Conservation (phyloP, 257 asterid genomes). For the Solanum sejunctum region DNA sequence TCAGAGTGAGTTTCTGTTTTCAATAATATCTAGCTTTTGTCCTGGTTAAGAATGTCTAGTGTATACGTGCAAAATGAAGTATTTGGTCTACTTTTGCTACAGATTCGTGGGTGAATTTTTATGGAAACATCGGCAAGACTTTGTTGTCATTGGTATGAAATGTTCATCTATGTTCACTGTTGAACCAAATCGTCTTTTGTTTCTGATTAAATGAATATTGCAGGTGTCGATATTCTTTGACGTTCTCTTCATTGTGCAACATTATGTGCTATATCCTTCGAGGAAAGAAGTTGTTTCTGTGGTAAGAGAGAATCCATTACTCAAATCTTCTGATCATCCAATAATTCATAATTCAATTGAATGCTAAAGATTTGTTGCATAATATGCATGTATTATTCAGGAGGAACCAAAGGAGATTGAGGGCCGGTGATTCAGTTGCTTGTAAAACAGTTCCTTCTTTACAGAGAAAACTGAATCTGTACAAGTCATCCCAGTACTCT, state of each 20-base stretch:
- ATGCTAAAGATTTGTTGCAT: not conserved
- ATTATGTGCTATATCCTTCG: conserved; percentile 52
- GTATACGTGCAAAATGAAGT: not conserved
- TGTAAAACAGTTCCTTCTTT: not conserved
- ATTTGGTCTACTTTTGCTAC: not conserved
- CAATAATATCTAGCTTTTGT: not conserved
- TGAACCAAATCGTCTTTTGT: not conserved
- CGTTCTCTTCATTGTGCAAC: conserved; percentile 80
- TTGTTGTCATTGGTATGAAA: conserved; percentile 72
- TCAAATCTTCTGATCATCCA: conserved; percentile 23
- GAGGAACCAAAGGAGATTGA: conserved; percentile 17
- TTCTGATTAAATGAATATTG: not conserved
- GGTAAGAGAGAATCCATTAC: conserved; percentile 51
- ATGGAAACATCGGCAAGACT: conserved; percentile 88
- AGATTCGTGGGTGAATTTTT: conserved; percentile 86
- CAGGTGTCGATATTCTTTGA: conserved; percentile 79
- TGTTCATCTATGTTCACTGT: not conserved
- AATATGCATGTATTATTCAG: conserved; percentile 8
- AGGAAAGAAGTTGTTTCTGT: conserved; percentile 8
- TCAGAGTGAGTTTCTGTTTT: conserved; percentile 43
- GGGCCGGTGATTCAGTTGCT: not conserved
- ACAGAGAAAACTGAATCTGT: not conserved
- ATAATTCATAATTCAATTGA: not conserved
- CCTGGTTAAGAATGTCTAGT: not conserved
- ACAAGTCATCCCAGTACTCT: not conserved